A percentile compares a stretch with the other conserved stretches of the same genome.
Conservation (phyloP, 2,329 filamentous ascomycete species). For the Tolypocladium tropicale region DNA sequence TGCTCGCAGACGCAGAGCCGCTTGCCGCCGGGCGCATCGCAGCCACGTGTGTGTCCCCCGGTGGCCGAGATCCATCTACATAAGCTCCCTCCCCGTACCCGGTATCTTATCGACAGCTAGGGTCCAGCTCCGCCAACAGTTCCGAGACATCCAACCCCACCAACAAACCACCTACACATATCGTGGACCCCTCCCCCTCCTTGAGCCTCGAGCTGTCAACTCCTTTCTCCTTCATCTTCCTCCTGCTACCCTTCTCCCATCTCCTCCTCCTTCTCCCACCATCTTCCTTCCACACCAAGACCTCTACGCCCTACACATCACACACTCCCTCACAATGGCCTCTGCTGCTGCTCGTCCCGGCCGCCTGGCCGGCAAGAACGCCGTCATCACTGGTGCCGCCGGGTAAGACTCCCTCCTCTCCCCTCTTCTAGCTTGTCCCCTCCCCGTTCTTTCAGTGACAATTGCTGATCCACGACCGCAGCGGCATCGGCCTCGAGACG, state of each 20-base stretch:
- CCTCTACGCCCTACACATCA: background rate
- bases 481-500: slow-evolving; percentile 89
- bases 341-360: slow-evolving; percentile 25
- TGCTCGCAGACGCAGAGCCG: background rate
- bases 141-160: background rate
- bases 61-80: background rate
- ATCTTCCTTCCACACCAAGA: background rate
- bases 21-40: background rate
- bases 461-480: slow-evolving; percentile 20
- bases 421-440: no score
- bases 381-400: slow-evolving; percentile 72
- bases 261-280: background rate
- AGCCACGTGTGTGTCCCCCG: background rate
- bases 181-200: background rate
- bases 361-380: slow-evolving; percentile 50
- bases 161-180: background rate
- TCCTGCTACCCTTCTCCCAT: background rate
- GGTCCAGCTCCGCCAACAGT: background rate
- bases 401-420: slow-evolving; percentile 50
- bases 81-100: background rate
- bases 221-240: background rate
- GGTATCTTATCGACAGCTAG: background rate
- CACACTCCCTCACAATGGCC: slow-evolving; percentile 9
- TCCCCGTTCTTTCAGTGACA: background rate
- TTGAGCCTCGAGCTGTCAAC: background rate